phyloP scores from a whole-genome alignment of 2,329 filamentous ascomycete species.

The Cercospora janseana region DNA sequence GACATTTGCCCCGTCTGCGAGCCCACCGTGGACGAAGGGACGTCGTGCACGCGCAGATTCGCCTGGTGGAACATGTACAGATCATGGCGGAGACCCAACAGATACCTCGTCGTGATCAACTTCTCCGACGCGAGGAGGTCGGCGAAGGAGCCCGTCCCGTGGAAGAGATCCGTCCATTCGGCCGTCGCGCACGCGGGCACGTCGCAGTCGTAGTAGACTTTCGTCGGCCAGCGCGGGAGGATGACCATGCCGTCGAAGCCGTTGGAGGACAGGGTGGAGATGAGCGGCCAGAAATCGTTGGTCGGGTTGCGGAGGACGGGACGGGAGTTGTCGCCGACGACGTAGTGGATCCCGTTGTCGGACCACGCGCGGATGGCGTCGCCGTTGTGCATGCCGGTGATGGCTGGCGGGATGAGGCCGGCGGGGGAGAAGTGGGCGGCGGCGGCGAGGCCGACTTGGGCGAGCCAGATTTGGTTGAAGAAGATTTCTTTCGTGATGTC shows the following conservation, averaged over 20 bases:
- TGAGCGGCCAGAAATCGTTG: constrained; percentile 8
- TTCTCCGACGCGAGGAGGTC: constrained; percentile 10
- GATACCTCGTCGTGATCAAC: constrained; percentile 10
- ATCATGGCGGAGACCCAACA: constrained; percentile 9
- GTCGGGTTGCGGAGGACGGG: constrained; percentile 4
- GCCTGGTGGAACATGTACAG: constrained; percentile 17
- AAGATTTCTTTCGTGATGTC: constrained; percentile 13
- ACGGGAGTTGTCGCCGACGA: constrained; percentile 12
- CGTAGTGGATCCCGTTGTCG: constrained; percentile 6
- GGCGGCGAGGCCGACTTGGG: background rate
- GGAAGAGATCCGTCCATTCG: constrained; percentile 16
- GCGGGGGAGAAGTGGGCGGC: background rate
- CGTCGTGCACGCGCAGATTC: constrained; percentile 14
- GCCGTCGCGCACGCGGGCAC: constrained; percentile 8
- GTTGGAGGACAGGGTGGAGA: constrained; percentile 5
- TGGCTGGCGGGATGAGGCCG: constrained; percentile 14
- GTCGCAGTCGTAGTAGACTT: constrained; percentile 17
- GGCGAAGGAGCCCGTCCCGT: constrained; percentile 9
- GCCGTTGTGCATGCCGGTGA: constrained; percentile 15
- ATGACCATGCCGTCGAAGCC: constrained; percentile 15
- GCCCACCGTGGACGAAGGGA: constrained; percentile 7
- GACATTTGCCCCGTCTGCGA: constrained; percentile 2
- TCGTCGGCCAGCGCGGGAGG: constrained; percentile 15
- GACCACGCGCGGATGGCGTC: constrained; percentile 13
- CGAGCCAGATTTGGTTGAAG: constrained; percentile 13